Evolutionary conservation across 192 early-diverging fungal genomes (phyloP), one percentile per base, ranked within the genome.

Genomic region (Umbelopsis vinacea): DNA sequence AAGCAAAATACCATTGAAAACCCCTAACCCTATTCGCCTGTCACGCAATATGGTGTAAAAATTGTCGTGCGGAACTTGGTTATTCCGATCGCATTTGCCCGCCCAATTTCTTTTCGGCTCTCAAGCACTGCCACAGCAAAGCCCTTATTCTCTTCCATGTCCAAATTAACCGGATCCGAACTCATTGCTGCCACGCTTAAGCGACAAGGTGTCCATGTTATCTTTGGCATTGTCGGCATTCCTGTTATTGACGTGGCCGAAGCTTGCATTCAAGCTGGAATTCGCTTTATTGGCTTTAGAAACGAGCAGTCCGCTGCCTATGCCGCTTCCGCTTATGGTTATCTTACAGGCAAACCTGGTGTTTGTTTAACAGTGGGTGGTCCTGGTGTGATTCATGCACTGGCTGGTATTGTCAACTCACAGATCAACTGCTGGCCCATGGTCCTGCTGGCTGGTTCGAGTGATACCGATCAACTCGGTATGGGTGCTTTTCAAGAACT

Each of bases 221-320:
- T 91, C 4, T 93, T 93, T 83, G 91, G 91, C 19, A 91, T 93
- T 69, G 91, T 93, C 35, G 91, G 91, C 4, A 90, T 92, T 68
- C 91, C 91, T 26, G 89, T 93, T 11, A 85, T 92, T 23, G 91
- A 93, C 46, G 82, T 92, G 2, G 91, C 89, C 47, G 91, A 92
- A n/a, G 90, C 91, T 26, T 87, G 88, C 54, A 86, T 84, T 53
- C 84, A 84, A 19, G 83, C 82, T 52, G 90, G 90, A 48, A 92
- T 93, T 22, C 78, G 74, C 67, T 93, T 90, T 71, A 80, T 92
- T 72, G 86, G 85, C 14, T 91, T 93, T 76, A 84, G 90, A 67
- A 92, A 93, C 79, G 91, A 92, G 71, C 91, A 92, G 82, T 90
- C 91, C 9, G 89, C 89, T 66, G 85, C 85, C 73, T 91, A 91